A percentile compares a stretch with the other conserved stretches of the same genome.
phyloP scores from a whole-genome alignment of 2,329 filamentous ascomycete genomes.

The Fusarium palustre region DNA sequence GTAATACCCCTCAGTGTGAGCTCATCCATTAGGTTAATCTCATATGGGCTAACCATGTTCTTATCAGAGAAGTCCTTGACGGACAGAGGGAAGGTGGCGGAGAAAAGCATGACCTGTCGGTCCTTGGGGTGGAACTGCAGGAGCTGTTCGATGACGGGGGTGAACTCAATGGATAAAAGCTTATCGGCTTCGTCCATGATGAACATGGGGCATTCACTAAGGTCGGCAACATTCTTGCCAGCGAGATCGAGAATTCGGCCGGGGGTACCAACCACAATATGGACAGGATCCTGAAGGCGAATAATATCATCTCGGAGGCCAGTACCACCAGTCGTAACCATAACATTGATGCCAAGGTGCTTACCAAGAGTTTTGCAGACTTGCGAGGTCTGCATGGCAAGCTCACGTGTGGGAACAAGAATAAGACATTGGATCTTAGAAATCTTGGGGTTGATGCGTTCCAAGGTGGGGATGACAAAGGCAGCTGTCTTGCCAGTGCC shows the following conservation, averaged over 20 bases:
- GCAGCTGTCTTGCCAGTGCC: conserved; percentile 98
- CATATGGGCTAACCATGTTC: conserved; percentile 95
- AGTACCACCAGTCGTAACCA: conserved; percentile 98
- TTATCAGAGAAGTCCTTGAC: conserved; percentile 99
- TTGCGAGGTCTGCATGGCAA: conserved; percentile 98
- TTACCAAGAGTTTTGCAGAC: conserved; percentile 99
- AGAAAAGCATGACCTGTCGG: conserved; percentile 99
- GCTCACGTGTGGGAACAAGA: conserved; percentile 94
- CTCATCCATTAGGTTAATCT: conserved; percentile 99
- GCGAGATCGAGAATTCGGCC: conserved; percentile 96
- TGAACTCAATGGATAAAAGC: conserved; percentile 95
- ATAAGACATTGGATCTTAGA: conserved; percentile 97
- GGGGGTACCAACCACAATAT: conserved; percentile 97
- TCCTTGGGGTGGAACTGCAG: conserved; percentile 96
- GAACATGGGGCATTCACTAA: conserved; percentile 96
- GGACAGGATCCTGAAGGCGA: conserved; percentile 91
- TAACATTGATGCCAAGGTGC: conserved; percentile 96
- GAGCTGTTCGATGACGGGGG: conserved; percentile 95
- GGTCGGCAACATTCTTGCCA: conserved; percentile 94
- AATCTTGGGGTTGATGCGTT: conserved; percentile 96
- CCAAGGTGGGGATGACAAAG: conserved; percentile 94
- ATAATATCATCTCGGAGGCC: conserved; percentile 96
- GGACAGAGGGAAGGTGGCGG: conserved; percentile 95
- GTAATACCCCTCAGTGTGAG: conserved; percentile 97
- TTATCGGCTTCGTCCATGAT: conserved; percentile 99